Evolutionary conservation across 78 protist genomes (phyloP), one percentile per base, ranked within the genome.

Genomic region (slime mould (Dictyostelium discoideum)): DNA sequence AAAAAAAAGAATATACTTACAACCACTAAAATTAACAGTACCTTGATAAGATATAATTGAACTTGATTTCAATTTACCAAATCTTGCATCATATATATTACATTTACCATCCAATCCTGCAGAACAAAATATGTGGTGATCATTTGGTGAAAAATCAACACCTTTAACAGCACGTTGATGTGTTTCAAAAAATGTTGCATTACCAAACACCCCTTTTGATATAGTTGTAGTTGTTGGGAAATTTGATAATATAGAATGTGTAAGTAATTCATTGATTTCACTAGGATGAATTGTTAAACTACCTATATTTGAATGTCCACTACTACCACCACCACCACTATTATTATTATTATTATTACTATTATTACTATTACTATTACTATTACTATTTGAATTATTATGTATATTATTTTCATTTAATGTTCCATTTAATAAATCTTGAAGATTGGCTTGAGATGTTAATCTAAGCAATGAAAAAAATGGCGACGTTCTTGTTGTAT

Each of bases 91-190:
- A 40, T 67, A 90, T 42, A 54, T 65, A 54, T 50, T 82, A 72
- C 46, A 48, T 73, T 82, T 80, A 54, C 95, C 95, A 72, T 90
- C 95, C 3, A 82, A 29, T 72, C 89, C 87, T 20, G 69, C 84
- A 1, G 85, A 73, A 37, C 60, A n/a, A 69, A 90, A 90, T 8
- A 90, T 65, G 63, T 82, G 88, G 54, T 90, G 88, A 3, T 90
- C 95, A 14, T 44, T 63, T 13, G 95, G 87, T n/a, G 95, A 90
- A 24, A 90, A 90, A 20, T 90, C 95, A 5, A 90, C 84, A 50
- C 87, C 78, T 82, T 82, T 90, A 1, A 90, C 95, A 8, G 73
- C 32, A 20, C 95, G 42, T 48, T 9, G 24, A 22, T 90, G 95
- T 20, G 57, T 32, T 37, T 80, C 74, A 85, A 90, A 67, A 42